Base-by-base conservation (phyloP, 2,329 filamentous ascomycete genomes). In the Cercospora beticola region DNA sequence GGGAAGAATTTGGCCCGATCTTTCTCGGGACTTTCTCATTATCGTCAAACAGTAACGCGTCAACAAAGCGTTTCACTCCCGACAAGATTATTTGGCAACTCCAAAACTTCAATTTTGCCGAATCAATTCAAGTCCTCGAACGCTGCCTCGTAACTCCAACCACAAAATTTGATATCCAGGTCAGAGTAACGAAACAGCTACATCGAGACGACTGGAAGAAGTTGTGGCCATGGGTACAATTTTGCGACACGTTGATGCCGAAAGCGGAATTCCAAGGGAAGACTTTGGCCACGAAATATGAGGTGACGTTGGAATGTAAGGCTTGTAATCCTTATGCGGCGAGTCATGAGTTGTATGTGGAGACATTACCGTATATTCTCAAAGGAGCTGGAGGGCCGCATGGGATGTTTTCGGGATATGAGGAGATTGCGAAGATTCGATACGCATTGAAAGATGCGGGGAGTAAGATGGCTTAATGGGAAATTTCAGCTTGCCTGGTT, bases 211-310 rank as follows among this genome's bases (percentile, higher is more conserved):
- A 68, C 2, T 71, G 67, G 67, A 54, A 64, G 30, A 68, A 62
- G 7, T n/a, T 71, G 1, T 71, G 70, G 70, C 64, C 67, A 4
- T 71, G 70, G 70, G 58, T 69, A 3, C 60, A 68, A 33, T 68
- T 66, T 10, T 68, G 70, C 61, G 65, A 71, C 31, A 33, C 5
- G 3, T 40, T 67, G 16, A 43, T 71, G 64, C n/a, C 61, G 8
- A 64, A 68, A 40, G 61, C 62, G 31, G 43, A 33, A 5, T 56
- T 16, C 30, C 62, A 54, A 6, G 62, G 62, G 5, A 64, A 64
- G 21, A 56, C 62, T 16, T 49, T 64, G 18, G 21, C 54, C 16
- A 57, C 67, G 16, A 66, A 16, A 5, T 69, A 71, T 36, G 26
- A 12, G 5, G 56, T 71, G 18, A 26, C 62, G 9, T 12, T 56